Base-by-base conservation (phyloP, 2,329 filamentous ascomycete species). In the Exophiala mesophila region DNA sequence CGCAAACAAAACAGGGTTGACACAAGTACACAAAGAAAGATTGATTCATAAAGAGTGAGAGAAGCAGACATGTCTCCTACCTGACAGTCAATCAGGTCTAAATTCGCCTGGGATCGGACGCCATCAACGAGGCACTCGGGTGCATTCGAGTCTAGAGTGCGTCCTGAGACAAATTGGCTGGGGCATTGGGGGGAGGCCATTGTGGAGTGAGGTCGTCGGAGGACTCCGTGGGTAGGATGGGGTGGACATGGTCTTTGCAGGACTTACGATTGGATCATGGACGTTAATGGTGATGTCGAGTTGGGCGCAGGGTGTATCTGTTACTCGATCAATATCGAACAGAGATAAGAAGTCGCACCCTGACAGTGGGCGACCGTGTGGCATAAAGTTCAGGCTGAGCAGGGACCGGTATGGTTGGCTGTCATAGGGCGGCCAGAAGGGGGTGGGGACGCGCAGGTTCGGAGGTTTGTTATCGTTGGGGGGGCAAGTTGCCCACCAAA, bases 321-420 rank as follows among this genome's bases (percentile, higher is more conserved):
- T 53, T 53, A 53, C 47, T 53, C 50, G 50, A 53, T 54, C 39
- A 37, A 26, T 40, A 54, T 49, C 49, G 43, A 50, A 40, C 31
- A 49, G 45, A 49, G 45, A 54, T 47, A 52, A 46, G 44, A 30
- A 26, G 13, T 24, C 6, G 23, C 23, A 35, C 29, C n/a, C n/a
- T n/a, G n/a, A n/a, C n/a, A n/a, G n/a, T n/a, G n/a, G n/a, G n/a
- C n/a, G n/a, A n/a, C n/a, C n/a, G n/a, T 21, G 44, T 23, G 35
- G 18, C 36, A 28, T 26, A 26, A 44, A 35, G 30, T 12, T 9
- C 30, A 21, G 15, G 32, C 13, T 41, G 4, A 26, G 16, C 21
- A 47, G 38, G 37, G 31, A 13, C 4, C 6, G n/a, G 33, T 21
- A 34, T 43, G 40, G 30, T 30, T 15, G 8, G 36, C n/a, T n/a